Evolutionary conservation across 257 asterid species (phyloP).

Genomic region (Solanum commersonii): DNA sequence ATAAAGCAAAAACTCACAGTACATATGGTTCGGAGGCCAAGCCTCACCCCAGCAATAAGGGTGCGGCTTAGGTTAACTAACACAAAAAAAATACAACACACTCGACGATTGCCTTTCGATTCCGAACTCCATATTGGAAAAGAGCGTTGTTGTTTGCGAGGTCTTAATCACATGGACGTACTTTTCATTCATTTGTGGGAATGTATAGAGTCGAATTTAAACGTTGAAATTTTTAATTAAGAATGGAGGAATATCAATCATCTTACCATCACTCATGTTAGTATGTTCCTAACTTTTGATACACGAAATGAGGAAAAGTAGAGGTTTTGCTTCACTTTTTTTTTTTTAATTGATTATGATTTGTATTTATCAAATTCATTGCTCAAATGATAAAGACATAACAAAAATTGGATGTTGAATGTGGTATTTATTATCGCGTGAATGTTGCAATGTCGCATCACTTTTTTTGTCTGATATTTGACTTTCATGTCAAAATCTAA

Average conservation of each 20-base stretch:
- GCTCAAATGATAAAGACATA: background rate
- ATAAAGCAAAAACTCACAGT: background rate
- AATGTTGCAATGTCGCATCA: background rate
- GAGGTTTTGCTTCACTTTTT: background rate
- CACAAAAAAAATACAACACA: background rate
- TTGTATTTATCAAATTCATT: background rate
- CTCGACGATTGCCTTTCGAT: background rate
- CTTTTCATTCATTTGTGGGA: background rate
- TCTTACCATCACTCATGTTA: too few species aligned
- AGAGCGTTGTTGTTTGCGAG: too few species aligned
- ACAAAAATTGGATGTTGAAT: background rate
- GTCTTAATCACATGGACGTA: background rate
- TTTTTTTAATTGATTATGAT: background rate
- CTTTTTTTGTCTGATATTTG: background rate
- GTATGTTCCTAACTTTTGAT: background rate
- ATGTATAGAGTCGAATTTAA: background rate
- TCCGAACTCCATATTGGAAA: background rate
- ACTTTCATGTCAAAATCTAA: background rate
- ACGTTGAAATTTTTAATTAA: background rate
- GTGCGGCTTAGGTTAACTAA: background rate
- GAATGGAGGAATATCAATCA: background rate
- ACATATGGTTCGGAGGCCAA: background rate
- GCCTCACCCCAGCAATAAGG: background rate
- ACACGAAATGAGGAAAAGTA: background rate
- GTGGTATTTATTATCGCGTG: background rate